Base-by-base conservation (phyloP, 2,329 filamentous ascomycete genomes). In the Allantophomopsis cytisporea region DNA sequence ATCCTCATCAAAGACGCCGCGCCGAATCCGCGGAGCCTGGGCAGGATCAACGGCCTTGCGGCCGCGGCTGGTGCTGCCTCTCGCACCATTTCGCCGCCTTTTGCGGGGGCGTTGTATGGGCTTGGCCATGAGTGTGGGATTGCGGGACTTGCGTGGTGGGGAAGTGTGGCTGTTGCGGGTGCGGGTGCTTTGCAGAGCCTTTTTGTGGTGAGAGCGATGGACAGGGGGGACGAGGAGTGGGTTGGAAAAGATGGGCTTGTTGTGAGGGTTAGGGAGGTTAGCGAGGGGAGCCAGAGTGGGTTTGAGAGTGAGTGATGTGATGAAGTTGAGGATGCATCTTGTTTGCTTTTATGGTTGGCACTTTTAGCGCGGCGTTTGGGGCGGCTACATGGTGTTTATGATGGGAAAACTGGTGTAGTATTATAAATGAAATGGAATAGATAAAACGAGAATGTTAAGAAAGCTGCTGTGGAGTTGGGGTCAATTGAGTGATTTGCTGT, bases 1-100 rank as follows among this genome's bases (percentile, higher is more conserved):
- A 81, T 82, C 47, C 62, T 80, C 23, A 71, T 82, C 63, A 81
- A 81, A 57, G 73, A 80, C 50, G 73, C 74, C 2, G 77, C 73
- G 1, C 73, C 75, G 2, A 66, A 63, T 23, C 59, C 64, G 6
- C 62, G 61, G 33, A 67, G 75, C 6, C 60, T 80, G 31, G 77
- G 77, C 38, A 76, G 68, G 48, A 71, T 82, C 48, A 82, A 82
- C 44, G 77, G 77, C 4, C 56, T 81, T 34, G 75, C 76, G 16
- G 76, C 77, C 38, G 78, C 73, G 41, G 76, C 73, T 2, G 75
- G 75, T 18, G 76, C 76, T 6, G 75, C 72, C 6, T 82, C 75
- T 49, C 67, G 80, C 41, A 84, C 82, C 57, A 60, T 81, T 10
- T 76, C 78, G 0, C 78, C 78, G 5, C 77, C 77, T 0, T 54